Evolutionary conservation across 2,329 filamentous ascomycete species (phyloP), one percentile per base, ranked within the genome.

Genomic region (Pseudocercospora vitis): DNA sequence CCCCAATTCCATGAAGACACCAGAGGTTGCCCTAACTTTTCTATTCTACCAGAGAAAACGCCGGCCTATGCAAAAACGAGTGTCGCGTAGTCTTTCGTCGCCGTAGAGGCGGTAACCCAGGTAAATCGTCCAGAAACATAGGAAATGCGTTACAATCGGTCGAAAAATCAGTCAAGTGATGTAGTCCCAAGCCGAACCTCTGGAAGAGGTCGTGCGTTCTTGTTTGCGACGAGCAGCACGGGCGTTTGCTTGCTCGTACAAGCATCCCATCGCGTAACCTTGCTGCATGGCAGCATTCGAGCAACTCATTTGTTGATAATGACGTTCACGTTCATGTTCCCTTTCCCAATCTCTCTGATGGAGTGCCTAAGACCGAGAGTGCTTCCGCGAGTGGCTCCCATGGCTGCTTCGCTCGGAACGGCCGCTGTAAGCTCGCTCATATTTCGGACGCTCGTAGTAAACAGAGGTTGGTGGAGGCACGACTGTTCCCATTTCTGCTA

Each of bases 21-120:
- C 28, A 29, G 28, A 18, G 33, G 33, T 37, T 37, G 33, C 33
- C 33, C 33, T 18, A 37, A 37, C 33, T 37, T 37, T 37, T 37
- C 14, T 37, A 37, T 18, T 18, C 7, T 19, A 37, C 14, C 33
- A n/a, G n/a, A n/a, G n/a, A n/a, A n/a, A n/a, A n/a, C n/a, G n/a
- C n/a, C n/a, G n/a, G n/a, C n/a, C n/a, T n/a, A n/a, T n/a, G n/a
- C n/a, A n/a, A n/a, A n/a, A n/a, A n/a, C n/a, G n/a, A n/a, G n/a
- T n/a, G n/a, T n/a, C n/a, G n/a, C n/a, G n/a, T n/a, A n/a, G n/a
- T n/a, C n/a, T n/a, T n/a, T n/a, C n/a, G n/a, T n/a, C n/a, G n/a
- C n/a, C n/a, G n/a, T n/a, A n/a, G n/a, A n/a, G n/a, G n/a, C n/a
- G n/a, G n/a, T n/a, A n/a, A n/a, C n/a, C n/a, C n/a, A n/a, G n/a